Base-by-base conservation (phyloP, 352 stramenopile genomes). In the Hyphochytrium catenoides region DNA sequence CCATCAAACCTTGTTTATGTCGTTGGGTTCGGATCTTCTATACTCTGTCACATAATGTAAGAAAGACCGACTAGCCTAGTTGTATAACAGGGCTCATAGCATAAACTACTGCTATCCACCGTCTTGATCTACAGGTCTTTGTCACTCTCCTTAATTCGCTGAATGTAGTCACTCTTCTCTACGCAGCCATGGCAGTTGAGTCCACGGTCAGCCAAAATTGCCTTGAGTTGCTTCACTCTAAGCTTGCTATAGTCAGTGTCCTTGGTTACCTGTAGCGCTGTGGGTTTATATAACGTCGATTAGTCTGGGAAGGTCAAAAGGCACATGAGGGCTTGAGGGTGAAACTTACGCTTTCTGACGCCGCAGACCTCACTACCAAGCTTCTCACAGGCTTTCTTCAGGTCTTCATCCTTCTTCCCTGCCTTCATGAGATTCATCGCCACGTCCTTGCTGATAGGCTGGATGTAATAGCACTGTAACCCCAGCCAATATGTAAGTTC, bases 161-260 rank as follows among this genome's bases (percentile, higher is more conserved):
- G 77, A 42, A 95, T 82, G 47, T 88, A 94, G 45, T 95, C 83
- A 6, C 57, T 52, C 68, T 95, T 95, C 52, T 95, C 83, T 18
- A 92, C 59, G 44, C 83, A 95, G 21, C 75, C 77, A 26, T 84
- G 56, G 54, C 83, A 95, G 48, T 78, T 61, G 32, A 92, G 64
- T 36, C 83, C 84, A 48, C 81, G 73, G 43, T 93, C 78, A 22
- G 43, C 54, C 24, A 95, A 53, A 41, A 95, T 93, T 53, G 85
- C 75, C 53, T 86, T 88, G 28, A 95, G 67, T 50, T 94, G 65
- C 70, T 91, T 92, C 22, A 95, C 81, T 41, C 78, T 74, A 50
- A 95, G 52, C 58, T 89, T 92, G 24, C 58, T 72, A 65, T 93
- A 93, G 47, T 95, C 76, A 49, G 81, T 91, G 56, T 76, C 81